A percentile compares a stretch with the other conserved stretches of the same genome.
Evolutionary conservation across 169 alveolate species (phyloP).

Genomic region (Amoebophrya sp.): DNA sequence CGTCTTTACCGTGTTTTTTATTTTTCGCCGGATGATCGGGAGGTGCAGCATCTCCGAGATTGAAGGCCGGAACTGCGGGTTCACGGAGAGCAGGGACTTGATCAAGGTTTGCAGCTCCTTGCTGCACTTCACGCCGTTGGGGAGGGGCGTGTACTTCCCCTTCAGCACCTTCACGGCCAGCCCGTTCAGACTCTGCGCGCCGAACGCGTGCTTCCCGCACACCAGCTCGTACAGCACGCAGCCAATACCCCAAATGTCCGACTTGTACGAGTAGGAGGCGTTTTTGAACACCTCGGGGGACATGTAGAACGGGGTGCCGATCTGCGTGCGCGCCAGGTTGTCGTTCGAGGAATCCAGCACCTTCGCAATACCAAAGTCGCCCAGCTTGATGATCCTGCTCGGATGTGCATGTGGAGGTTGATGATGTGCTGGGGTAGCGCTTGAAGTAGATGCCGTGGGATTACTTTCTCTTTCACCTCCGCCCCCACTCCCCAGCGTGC

Average conservation of each 20-base stretch:
- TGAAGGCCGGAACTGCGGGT: neutral
- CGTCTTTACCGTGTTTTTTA: neutral
- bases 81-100: neutral
- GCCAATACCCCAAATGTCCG: conserved; percentile 65
- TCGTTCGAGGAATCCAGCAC: conserved; percentile 51
- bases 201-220: conserved; percentile 65
- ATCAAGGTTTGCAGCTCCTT: neutral
- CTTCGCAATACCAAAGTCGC: conserved; percentile 78
- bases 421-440: too few species aligned
- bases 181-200: conserved; percentile 46
- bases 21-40: neutral
- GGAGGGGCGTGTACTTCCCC: conserved; percentile 4
- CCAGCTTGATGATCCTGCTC: conserved; percentile 52
- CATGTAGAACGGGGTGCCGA: conserved; percentile 90
- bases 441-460: too few species aligned
- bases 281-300: conserved; percentile 75
- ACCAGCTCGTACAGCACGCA: conserved; percentile 64
- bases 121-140: neutral
- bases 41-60: neutral
- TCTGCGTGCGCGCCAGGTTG: conserved; percentile 59
- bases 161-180: conserved; percentile 17
- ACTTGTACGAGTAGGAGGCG: conserved; percentile 61
- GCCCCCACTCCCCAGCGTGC: too few species aligned
- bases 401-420: neutral
- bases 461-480: too few species aligned